phyloP scores from a whole-genome alignment of 1,139 yeast species.

The Taphrina flavorubra region DNA sequence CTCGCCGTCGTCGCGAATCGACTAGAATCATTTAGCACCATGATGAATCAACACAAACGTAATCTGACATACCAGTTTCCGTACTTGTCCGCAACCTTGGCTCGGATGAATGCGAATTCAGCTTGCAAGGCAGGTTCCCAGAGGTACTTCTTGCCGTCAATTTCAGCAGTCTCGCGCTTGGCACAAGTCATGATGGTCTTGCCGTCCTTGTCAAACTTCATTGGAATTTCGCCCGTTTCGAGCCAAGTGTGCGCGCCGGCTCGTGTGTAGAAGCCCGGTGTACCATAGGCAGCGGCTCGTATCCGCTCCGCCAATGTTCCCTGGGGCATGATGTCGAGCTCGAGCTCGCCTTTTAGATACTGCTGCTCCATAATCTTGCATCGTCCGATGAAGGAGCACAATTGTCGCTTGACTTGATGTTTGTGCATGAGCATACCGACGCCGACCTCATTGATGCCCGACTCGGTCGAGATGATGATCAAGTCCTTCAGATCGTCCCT shows the following conservation, averaged over 20 bases:
- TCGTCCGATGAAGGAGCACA: conserved; percentile 28
- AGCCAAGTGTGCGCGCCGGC: conserved; percentile 24
- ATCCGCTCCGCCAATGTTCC: conserved; percentile 18
- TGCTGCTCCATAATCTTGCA: conserved; percentile 30
- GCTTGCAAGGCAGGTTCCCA: conserved; percentile 56
- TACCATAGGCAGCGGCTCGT: conserved; percentile 22
- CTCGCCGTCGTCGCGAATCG: conserved; percentile 57
- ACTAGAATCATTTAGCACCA: conserved; percentile 15
- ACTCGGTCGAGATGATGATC: conserved; percentile 26
- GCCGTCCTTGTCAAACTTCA: conserved; percentile 29
- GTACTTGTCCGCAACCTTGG: conserved; percentile 54
- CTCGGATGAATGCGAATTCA: conserved; percentile 56
- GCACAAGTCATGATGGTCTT: conserved; percentile 29
- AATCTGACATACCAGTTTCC: conserved; percentile 52
- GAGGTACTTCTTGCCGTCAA: conserved; percentile 54
- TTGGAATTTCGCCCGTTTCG: conserved; percentile 17
- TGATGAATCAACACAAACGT: not conserved
- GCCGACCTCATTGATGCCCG: conserved; percentile 26
- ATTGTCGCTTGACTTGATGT: conserved; percentile 21
- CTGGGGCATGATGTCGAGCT: conserved; percentile 24
- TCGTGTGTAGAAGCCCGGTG: conserved; percentile 21
- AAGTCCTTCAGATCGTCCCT: conserved; percentile 23
- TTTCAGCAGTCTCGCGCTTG: conserved; percentile 51
- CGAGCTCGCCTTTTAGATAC: conserved; percentile 17
- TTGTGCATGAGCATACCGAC: conserved; percentile 25